These are phyloP conservation scores for Globisporangium apiculatum DNA, from an alignment of 352 stramenopile species.

Conservation along the genomic window DNA sequence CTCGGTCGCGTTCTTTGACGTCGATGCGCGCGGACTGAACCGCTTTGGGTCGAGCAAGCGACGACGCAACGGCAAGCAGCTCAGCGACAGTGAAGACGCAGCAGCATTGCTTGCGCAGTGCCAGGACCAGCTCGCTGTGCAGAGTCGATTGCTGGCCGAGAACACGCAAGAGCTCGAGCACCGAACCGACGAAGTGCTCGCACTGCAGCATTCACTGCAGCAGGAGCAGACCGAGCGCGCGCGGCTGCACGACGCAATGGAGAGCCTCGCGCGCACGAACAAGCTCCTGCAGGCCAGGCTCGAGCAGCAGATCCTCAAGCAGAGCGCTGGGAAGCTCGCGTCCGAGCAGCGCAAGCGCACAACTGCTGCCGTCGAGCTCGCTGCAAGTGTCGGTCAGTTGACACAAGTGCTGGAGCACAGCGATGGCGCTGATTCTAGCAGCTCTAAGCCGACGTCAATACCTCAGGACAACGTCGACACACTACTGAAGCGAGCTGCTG, in stretches of 20 bases:
- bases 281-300: slow-evolving; percentile 51
- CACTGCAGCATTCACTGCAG: slow-evolving; percentile 29
- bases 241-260: slow-evolving; percentile 28
- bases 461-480: not conserved
- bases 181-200: slow-evolving; percentile 35
- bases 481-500: slow-evolving; percentile 5
- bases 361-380: not conserved
- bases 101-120: slow-evolving; percentile 26
- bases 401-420: not conserved
- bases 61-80: slow-evolving; percentile 23
- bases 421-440: not conserved
- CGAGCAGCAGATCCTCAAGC: slow-evolving; percentile 64
- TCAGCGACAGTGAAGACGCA: slow-evolving; percentile 25
- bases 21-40: slow-evolving; percentile 28
- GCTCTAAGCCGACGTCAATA: no score
- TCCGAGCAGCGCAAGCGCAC: slow-evolving; percentile 14
- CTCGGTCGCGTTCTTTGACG: slow-evolving; percentile 52
- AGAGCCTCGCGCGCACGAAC: slow-evolving; percentile 53
- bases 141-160: slow-evolving; percentile 44
- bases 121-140: slow-evolving; percentile 42
- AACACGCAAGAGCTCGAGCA: slow-evolving; percentile 60
- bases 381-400: not conserved
- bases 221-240: slow-evolving; percentile 23
- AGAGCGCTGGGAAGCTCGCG: slow-evolving; percentile 25
- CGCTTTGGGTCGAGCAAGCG: slow-evolving; percentile 15